These are phyloP conservation scores for Penicillium nordicum DNA, from an alignment of 2,329 filamentous ascomycete genomes.

Conservation along the genomic window DNA sequence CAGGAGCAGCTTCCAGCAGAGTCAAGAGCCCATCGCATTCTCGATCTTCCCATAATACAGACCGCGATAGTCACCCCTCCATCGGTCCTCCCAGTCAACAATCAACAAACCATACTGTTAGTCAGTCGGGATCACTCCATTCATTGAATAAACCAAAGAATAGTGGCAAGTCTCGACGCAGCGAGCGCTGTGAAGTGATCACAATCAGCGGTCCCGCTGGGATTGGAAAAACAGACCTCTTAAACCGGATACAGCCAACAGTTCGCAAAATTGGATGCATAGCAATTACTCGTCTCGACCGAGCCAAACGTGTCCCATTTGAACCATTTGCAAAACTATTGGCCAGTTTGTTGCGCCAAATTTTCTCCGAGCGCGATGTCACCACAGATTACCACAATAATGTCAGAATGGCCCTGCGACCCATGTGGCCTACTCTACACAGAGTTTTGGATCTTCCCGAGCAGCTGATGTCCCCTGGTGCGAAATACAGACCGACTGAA, in stretches of 20 bases:
- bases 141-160: conserved; percentile 39
- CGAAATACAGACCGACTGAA: conserved; percentile 34
- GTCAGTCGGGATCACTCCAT: conserved; percentile 32
- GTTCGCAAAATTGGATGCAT: conserved; percentile 60
- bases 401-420: conserved; percentile 53
- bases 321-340: conserved; percentile 60
- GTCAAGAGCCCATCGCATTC: conserved; percentile 39
- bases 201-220: conserved; percentile 56
- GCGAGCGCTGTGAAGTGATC: conserved; percentile 59
- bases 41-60: conserved; percentile 35
- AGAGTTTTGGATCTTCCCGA: conserved; percentile 62
- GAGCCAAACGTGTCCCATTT: conserved; percentile 57
- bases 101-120: conserved; percentile 30
- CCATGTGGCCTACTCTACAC: conserved; percentile 57
- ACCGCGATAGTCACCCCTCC: conserved; percentile 27
- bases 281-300: conserved; percentile 59
- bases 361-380: conserved; percentile 63
- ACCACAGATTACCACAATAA: conserved; percentile 59
- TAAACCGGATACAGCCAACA: conserved; percentile 56
- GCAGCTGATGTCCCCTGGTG: conserved; percentile 53
- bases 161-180: conserved; percentile 49
- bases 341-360: conserved; percentile 60
- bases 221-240: conserved; percentile 58
- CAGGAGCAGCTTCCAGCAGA: conserved; percentile 20
- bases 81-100: conserved; percentile 31